phyloP scores from a whole-genome alignment of 169 alveolate species.

The Plasmodium chabaudi region DNA sequence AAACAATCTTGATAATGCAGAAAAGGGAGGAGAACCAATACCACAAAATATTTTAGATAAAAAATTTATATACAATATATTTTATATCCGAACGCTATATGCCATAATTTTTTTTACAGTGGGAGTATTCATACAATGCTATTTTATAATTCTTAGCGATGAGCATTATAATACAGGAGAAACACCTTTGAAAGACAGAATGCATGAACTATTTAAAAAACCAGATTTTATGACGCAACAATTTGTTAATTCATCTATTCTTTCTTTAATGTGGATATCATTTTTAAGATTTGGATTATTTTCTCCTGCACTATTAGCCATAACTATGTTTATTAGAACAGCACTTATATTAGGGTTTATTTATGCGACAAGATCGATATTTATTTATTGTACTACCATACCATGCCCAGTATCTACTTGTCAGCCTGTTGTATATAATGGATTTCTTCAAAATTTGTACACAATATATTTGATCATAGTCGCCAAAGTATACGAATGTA shows the following conservation, averaged over 20 bases:
- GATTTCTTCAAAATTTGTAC: constrained; percentile 32
- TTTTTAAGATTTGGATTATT: constrained; percentile 70
- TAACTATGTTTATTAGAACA: constrained; percentile 76
- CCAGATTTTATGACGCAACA: constrained; percentile 27
- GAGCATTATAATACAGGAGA: constrained; percentile 53
- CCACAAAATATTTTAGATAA: constrained; percentile 7
- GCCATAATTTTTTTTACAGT: constrained; percentile 27
- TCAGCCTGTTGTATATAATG: constrained; percentile 48
- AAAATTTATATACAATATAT: constrained; percentile 14
- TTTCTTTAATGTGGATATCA: constrained; percentile 35
- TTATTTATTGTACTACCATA: constrained; percentile 80
- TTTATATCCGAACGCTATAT: constrained; percentile 55
- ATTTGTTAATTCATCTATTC: constrained; percentile 64
- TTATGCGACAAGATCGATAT: constrained; percentile 80
- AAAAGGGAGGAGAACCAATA: background rate
- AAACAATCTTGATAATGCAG: no score
- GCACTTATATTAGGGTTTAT: constrained; percentile 62
- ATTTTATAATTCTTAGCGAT: constrained; percentile 63
- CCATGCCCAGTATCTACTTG: constrained; percentile 80
- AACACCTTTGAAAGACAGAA: constrained; percentile 78
- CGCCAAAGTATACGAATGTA: constrained; percentile 80
- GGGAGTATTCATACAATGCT: constrained; percentile 70
- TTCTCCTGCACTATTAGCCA: constrained; percentile 75
- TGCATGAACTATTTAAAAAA: constrained; percentile 76
- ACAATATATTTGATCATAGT: constrained; percentile 69